phyloP scores from a whole-genome alignment of 768 basidiomycete genomes.

The Sporobolomyces roseus region DNA sequence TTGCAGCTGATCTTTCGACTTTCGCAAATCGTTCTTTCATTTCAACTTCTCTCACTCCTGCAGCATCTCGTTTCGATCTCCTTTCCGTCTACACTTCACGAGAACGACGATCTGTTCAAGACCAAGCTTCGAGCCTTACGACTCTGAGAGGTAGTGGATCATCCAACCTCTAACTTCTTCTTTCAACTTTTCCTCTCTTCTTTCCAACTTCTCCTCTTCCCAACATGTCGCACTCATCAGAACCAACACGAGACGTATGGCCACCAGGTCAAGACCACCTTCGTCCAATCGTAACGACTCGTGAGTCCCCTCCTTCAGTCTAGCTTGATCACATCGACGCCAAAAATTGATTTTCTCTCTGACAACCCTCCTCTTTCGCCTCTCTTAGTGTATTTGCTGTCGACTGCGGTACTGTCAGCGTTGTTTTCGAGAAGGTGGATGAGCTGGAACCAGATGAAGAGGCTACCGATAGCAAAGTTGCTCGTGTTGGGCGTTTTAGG shows the following conservation, averaged over 20 bases:
- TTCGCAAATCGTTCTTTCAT: not conserved
- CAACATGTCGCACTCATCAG: too few relatives aligned
- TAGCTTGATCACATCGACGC: too few relatives aligned
- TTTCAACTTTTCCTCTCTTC: too few relatives aligned
- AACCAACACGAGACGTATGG: constrained; percentile 14
- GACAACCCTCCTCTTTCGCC: too few relatives aligned
- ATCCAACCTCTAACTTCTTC: too few relatives aligned
- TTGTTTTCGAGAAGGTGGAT: constrained; percentile 10
- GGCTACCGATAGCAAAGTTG: constrained; percentile 21
- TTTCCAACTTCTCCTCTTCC: too few relatives aligned
- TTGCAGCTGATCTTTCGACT: constrained; percentile 1
- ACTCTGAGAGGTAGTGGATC: too few relatives aligned
- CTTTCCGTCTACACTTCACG: too few relatives aligned
- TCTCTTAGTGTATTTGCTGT: constrained; percentile 28
- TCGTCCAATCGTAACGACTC: constrained; percentile 18
- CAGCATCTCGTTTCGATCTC: too few relatives aligned
- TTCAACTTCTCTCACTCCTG: not conserved
- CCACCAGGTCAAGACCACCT: constrained; percentile 13
- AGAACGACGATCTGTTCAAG: too few relatives aligned
- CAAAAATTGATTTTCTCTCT: too few relatives aligned
- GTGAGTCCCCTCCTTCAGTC: constrained; percentile 18
- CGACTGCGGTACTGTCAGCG: constrained; percentile 16
- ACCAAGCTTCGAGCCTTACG: too few relatives aligned
- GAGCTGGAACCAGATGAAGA: constrained; percentile 14
- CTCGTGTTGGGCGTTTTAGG: constrained; percentile 28